Percentiles rank a stretch among this genome's conserved stretches.
phyloP scores from a whole-genome alignment of 139 green algal genomes.

The Spirogloea muscicola region DNA sequence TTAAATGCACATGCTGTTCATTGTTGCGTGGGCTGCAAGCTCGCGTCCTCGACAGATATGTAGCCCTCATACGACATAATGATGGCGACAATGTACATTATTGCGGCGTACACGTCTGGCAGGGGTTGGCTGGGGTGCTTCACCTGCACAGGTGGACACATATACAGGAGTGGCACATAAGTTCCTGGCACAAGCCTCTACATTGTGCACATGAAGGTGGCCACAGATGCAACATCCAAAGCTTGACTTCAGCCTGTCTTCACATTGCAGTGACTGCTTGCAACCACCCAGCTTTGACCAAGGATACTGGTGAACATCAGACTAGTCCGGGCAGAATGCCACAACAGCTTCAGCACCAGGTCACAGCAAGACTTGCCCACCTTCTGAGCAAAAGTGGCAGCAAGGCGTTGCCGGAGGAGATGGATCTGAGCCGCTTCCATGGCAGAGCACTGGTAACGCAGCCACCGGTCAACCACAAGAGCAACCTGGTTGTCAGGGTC shows the following conservation, averaged over 20 bases:
- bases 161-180: too few species aligned
- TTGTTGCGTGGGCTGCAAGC: slow-evolving; percentile 14
- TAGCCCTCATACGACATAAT: slow-evolving; percentile 37
- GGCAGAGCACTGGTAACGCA: slow-evolving; percentile 33
- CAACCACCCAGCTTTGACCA: too few species aligned
- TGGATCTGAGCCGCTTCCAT: slow-evolving; percentile 42
- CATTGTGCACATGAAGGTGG: too few species aligned
- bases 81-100: slow-evolving; percentile 29
- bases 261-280: too few species aligned
- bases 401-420: slow-evolving; percentile 27
- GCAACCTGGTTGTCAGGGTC: slow-evolving; percentile 23
- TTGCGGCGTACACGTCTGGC: slow-evolving; percentile 19
- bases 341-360: background rate
- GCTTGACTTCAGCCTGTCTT: too few species aligned
- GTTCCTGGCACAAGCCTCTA: too few species aligned
- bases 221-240: too few species aligned
- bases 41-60: slow-evolving; percentile 19
- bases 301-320: too few species aligned
- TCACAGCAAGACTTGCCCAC: slow-evolving; percentile 16
- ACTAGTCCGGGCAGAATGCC: too few species aligned
- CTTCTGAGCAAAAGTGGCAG: slow-evolving; percentile 39
- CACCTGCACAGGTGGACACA: too few species aligned
- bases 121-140: slow-evolving; percentile 32
- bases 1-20: too few species aligned
- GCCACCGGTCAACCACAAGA: slow-evolving; percentile 41